Conservation (phyloP, 495 filamentous ascomycete genomes). For the Penicillium silybi region DNA sequence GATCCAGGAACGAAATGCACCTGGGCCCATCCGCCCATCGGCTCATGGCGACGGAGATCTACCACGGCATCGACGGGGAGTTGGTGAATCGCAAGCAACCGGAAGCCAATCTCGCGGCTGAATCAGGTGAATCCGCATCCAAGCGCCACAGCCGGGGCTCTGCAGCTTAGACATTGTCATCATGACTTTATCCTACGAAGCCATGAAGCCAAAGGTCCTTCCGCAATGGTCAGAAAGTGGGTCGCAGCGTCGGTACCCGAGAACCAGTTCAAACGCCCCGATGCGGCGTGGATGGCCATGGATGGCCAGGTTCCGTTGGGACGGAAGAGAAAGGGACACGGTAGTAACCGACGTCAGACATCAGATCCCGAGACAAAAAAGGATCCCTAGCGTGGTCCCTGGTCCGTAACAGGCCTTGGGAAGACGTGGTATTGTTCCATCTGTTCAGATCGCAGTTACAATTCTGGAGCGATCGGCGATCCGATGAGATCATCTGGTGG, state of each 20-base stretch:
- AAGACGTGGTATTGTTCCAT: neutral
- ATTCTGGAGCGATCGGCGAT: neutral
- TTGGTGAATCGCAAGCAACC: constrained; percentile 21
- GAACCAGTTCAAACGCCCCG: neutral
- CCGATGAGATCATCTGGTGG: neutral
- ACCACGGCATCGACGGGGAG: constrained; percentile 40
- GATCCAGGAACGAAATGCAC: constrained; percentile 49
- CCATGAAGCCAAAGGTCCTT: constrained; percentile 4
- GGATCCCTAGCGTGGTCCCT: too few relatives aligned
- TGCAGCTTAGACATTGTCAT: constrained; percentile 28
- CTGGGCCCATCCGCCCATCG: constrained; percentile 47
- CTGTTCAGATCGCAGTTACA: neutral
- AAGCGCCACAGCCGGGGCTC: constrained; percentile 19
- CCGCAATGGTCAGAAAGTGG: neutral
- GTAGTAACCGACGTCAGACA: constrained; percentile 17
- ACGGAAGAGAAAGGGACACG: constrained; percentile 1
- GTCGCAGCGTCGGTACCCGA: constrained; percentile 13
- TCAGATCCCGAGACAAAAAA: neutral
- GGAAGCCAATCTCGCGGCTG: neutral
- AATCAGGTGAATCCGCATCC: neutral
- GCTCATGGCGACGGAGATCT: constrained; percentile 45
- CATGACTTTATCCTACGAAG: neutral
- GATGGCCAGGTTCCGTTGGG: constrained; percentile 4
- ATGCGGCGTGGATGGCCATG: constrained; percentile 10
- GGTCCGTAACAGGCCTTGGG: neutral